phyloP scores from a whole-genome alignment of 2,329 filamentous ascomycete species.

The Xylariaceae sp. region DNA sequence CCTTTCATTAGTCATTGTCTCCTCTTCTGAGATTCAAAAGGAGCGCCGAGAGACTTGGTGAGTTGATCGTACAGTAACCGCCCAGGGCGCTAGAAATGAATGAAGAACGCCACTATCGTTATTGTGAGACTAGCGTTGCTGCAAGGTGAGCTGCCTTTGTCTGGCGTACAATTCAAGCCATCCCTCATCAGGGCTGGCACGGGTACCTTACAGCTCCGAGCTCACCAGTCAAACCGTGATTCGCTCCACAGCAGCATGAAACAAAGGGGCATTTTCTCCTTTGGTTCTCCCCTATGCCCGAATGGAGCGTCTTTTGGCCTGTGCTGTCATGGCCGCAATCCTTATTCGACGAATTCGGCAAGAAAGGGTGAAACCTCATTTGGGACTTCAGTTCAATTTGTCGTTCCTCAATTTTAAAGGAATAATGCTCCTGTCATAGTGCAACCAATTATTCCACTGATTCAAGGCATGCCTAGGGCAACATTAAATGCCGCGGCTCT shows the following conservation, averaged over 20 bases:
- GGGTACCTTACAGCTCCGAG: slow-evolving; percentile 39
- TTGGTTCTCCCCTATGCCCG: slow-evolving; percentile 17
- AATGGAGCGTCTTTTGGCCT: slow-evolving; percentile 17
- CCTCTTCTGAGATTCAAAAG: slow-evolving; percentile 12
- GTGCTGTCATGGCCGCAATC: background rate
- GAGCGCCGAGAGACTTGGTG: slow-evolving; percentile 14
- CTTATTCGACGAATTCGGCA: slow-evolving; percentile 10
- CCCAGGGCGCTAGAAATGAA: slow-evolving; percentile 27
- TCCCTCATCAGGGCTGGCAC: slow-evolving; percentile 35
- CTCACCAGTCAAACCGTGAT: slow-evolving; percentile 24
- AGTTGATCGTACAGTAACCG: slow-evolving; percentile 23
- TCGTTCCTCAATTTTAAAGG: slow-evolving; percentile 3
- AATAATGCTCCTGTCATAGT: slow-evolving; percentile 5
- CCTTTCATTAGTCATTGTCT: slow-evolving; percentile 16
- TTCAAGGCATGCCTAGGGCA: background rate
- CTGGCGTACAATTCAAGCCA: slow-evolving; percentile 29
- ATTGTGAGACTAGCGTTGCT: slow-evolving; percentile 19
- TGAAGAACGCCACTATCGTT: slow-evolving; percentile 28
- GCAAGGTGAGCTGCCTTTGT: slow-evolving; percentile 26
- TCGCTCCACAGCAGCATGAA: slow-evolving; percentile 25
- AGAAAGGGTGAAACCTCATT: slow-evolving; percentile 9
- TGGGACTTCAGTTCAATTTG: background rate
- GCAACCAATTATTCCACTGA: slow-evolving; percentile 5
- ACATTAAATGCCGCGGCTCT: slow-evolving; percentile 7
- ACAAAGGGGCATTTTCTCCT: slow-evolving; percentile 28